A percentile compares a stretch with the other conserved stretches of the same genome.
Conservation (phyloP, 106 monocot species). For the Allium fistulosum region DNA sequence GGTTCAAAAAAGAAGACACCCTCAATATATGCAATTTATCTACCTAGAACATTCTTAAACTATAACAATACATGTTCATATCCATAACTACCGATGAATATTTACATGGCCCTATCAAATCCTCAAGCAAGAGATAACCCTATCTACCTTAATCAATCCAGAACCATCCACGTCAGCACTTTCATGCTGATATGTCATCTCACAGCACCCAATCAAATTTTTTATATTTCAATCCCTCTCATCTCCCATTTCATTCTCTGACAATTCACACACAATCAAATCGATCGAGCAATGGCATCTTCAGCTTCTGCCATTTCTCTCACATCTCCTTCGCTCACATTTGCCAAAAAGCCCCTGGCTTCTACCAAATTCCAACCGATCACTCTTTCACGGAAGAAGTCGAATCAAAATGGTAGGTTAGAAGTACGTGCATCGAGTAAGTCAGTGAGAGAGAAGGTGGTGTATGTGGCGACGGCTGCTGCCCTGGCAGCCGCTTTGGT, state of each 20-base stretch:
- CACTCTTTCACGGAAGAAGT: not conserved
- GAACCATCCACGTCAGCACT: not conserved
- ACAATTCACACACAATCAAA: too few relatives aligned
- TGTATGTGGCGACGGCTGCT: conserved; percentile 37
- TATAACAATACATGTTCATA: too few relatives aligned
- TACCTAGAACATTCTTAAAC: too few relatives aligned
- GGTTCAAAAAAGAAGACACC: too few relatives aligned
- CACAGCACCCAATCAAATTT: not conserved
- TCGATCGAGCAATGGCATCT: too few relatives aligned
- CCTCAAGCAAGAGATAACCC: not conserved
- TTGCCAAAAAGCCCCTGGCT: too few relatives aligned
- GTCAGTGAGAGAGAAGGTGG: conserved; percentile 24
- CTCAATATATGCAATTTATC: too few relatives aligned
- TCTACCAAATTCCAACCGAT: too few relatives aligned
- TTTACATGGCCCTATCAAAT: not conserved
- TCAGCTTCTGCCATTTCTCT: not conserved
- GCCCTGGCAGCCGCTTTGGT: conserved; percentile 24
- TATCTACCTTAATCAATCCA: not conserved
- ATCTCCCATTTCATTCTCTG: not conserved
- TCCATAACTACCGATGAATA: too few relatives aligned
- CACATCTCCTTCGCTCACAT: too few relatives aligned
- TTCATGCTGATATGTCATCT: conserved; percentile 2
- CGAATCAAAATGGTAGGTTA: not conserved
- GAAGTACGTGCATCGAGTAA: not conserved
- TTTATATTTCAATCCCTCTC: not conserved